Evolutionary conservation across 1,284 basidiomycete species (phyloP).

Genomic region (Puccinia horiana): DNA sequence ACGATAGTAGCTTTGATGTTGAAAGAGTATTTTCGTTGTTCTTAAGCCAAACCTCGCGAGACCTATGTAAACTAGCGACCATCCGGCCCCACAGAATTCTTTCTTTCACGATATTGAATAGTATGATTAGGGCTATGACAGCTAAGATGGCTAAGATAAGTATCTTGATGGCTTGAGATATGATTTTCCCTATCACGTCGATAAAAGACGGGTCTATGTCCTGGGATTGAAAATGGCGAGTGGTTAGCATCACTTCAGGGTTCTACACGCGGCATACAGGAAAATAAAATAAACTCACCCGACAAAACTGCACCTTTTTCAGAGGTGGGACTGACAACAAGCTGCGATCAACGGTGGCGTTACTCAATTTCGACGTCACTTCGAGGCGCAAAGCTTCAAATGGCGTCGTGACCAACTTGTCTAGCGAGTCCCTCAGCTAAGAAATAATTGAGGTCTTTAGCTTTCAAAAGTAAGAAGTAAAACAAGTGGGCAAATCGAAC

Average conservation of each 20-base stretch:
- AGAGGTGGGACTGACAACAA: constrained; percentile 22
- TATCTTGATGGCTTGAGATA: constrained; percentile 21
- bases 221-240: not conserved
- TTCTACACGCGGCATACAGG: too few species aligned
- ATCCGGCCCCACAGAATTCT: constrained; percentile 29
- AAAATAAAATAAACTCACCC: constrained; percentile 17
- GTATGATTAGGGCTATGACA: constrained; percentile 27
- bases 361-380: constrained; percentile 22
- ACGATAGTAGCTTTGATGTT: constrained; percentile 31
- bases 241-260: not conserved
- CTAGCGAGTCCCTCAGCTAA: constrained; percentile 41
- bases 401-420: constrained; percentile 39
- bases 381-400: constrained; percentile 47
- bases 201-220: constrained; percentile 45
- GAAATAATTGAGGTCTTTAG: not conserved
- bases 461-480: not conserved
- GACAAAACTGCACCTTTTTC: constrained; percentile 40
- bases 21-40: constrained; percentile 8
- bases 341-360: constrained; percentile 37
- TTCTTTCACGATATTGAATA: constrained; percentile 43
- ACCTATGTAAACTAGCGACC: constrained; percentile 12
- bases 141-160: constrained; percentile 20
- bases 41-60: constrained; percentile 31
- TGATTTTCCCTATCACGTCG: constrained; percentile 34
- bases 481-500: not conserved